Conservation (phyloP, 2,329 filamentous ascomycete species). For the Hirsutella rhossiliensis region DNA sequence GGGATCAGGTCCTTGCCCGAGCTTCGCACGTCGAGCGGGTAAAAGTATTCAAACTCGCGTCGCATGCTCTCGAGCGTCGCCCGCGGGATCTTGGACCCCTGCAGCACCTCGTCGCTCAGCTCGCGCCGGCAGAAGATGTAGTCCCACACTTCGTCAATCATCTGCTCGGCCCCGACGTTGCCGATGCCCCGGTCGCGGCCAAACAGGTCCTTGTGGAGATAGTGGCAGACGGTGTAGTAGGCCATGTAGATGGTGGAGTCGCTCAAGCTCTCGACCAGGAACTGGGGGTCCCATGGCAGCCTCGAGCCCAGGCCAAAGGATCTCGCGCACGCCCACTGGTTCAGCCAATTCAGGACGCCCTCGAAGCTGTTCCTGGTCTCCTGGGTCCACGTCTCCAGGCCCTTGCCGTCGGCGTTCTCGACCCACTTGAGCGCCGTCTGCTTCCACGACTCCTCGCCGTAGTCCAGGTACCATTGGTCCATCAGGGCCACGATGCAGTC, state of each 20-base stretch:
- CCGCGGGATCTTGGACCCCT: constrained; percentile 58
- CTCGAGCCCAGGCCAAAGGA: constrained; percentile 88
- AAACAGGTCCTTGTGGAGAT: constrained; percentile 75
- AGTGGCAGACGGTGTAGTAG: constrained; percentile 57
- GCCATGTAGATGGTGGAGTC: constrained; percentile 91
- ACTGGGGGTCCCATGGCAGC: constrained; percentile 84
- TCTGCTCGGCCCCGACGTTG: constrained; percentile 68
- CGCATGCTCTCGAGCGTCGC: constrained; percentile 68
- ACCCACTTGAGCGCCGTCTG: constrained; percentile 62
- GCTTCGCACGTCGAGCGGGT: constrained; percentile 77
- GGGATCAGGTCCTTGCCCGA: constrained; percentile 89
- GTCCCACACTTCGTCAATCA: constrained; percentile 94
- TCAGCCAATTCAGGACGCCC: constrained; percentile 81
- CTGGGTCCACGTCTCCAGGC: constrained; percentile 66
- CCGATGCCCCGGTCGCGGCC: constrained; percentile 59
- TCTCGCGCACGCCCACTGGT: constrained; percentile 89
- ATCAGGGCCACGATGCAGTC: constrained; percentile 88
- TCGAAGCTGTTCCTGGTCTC: constrained; percentile 74
- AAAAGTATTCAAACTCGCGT: constrained; percentile 93
- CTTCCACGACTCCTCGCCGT: constrained; percentile 84
- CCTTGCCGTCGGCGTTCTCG: constrained; percentile 50
- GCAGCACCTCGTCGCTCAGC: constrained; percentile 50
- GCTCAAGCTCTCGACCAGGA: constrained; percentile 83
- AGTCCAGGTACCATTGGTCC: constrained; percentile 97
- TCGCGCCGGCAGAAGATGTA: constrained; percentile 78